Percentiles rank a stretch among this genome's conserved stretches.
These are phyloP conservation scores for Penicillium atrosanguineum DNA, from an alignment of 495 filamentous ascomycete genomes.

Conservation along the genomic window DNA sequence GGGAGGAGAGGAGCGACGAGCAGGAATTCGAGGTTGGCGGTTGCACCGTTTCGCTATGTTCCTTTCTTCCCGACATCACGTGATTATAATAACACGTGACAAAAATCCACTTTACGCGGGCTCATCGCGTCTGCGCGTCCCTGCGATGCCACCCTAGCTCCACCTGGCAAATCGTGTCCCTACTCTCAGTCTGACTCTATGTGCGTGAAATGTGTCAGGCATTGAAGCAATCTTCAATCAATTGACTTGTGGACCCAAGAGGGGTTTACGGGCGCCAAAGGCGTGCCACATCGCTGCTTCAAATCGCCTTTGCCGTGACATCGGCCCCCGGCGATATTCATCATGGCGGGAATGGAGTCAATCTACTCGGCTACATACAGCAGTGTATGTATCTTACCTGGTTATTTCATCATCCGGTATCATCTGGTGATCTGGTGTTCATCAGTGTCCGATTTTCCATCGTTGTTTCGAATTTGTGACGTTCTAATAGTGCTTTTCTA, in stretches of 20 bases:
- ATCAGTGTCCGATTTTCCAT: background rate
- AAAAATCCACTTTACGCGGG: conserved; percentile 30
- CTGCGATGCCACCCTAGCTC: conserved; percentile 18
- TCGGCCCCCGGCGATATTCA: conserved; percentile 23
- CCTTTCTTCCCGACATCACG: conserved; percentile 22
- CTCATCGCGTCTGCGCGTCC: conserved; percentile 17
- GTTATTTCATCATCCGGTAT: no score
- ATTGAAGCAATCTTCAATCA: conserved; percentile 9
- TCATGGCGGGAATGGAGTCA: conserved; percentile 42
- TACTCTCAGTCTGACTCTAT: conserved; percentile 6
- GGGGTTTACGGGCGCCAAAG: conserved; percentile 12
- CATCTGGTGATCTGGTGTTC: no score
- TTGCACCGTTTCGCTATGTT: conserved; percentile 31
- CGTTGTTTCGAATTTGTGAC: background rate
- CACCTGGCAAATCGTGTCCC: conserved; percentile 20
- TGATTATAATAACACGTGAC: conserved; percentile 9
- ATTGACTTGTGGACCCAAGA: conserved; percentile 14
- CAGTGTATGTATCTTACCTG: conserved; percentile 59
- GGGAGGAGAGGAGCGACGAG: conserved; percentile 18
- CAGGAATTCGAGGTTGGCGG: conserved; percentile 28
- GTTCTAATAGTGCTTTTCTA: conserved; percentile 29
- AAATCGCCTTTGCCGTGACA: conserved; percentile 13
- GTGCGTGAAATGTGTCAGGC: conserved; percentile 19
- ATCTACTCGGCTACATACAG: conserved; percentile 94
- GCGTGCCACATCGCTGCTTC: conserved; percentile 16